Percentiles rank a stretch among this genome's conserved stretches.
Evolutionary conservation across 1,139 yeast genomes (phyloP).

Genomic region (Blastobotrys proliferans): DNA sequence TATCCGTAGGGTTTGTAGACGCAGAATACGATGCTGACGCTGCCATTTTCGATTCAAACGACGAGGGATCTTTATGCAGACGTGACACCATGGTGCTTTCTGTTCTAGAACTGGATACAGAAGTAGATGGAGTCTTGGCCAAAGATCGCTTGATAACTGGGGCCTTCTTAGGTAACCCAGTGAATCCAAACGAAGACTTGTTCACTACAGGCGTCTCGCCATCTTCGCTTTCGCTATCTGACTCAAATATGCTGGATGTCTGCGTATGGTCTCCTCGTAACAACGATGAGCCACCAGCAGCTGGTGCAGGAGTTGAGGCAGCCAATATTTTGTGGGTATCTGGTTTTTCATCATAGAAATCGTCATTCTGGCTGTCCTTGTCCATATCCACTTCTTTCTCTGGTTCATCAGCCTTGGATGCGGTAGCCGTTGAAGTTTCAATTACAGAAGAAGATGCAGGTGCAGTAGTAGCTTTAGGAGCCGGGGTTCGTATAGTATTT

Average conservation of each 20-base stretch:
- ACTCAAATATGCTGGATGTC: constrained; percentile 7
- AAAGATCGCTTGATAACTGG: constrained; percentile 42
- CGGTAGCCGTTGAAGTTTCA: neutral
- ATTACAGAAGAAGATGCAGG: neutral
- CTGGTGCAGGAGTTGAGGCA: neutral
- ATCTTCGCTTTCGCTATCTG: constrained; percentile 21
- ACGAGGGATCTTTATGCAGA: constrained; percentile 13
- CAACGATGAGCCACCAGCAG: too few relatives aligned
- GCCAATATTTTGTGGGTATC: neutral
- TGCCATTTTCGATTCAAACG: constrained; percentile 13
- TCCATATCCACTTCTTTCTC: neutral
- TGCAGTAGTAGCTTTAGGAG: neutral
- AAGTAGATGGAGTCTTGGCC: constrained; percentile 23
- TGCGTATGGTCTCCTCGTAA: too few relatives aligned
- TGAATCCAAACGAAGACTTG: constrained; percentile 37
- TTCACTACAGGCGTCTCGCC: constrained; percentile 20
- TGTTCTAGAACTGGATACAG: constrained; percentile 17
- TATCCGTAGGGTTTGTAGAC: neutral
- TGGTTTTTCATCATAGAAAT: neutral
- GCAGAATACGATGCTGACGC: neutral
- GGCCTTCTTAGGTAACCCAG: constrained; percentile 43
- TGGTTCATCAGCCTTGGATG: neutral
- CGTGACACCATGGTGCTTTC: constrained; percentile 10
- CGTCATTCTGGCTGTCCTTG: neutral
- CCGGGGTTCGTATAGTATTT: too few relatives aligned